A percentile compares a stretch with the other conserved stretches of the same genome.
Conservation (phyloP, 164 flowering plant genomes). For the Hamamelis virginiana region DNA sequence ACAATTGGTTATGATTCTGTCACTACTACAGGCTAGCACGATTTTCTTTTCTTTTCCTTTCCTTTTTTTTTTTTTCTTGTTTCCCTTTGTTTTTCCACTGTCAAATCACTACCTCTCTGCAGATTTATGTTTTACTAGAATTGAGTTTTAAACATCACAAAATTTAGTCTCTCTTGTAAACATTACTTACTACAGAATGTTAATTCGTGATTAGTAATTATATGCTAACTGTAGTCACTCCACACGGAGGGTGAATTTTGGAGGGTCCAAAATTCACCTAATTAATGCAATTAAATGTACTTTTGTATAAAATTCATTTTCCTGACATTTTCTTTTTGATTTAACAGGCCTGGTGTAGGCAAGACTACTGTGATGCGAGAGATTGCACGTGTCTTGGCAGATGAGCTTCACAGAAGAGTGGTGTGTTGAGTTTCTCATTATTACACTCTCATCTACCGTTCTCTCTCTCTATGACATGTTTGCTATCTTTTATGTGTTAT, state of each 20-base stretch:
- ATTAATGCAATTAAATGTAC: background rate
- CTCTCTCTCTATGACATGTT: conserved; percentile 1
- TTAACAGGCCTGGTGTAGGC: conserved; percentile 70
- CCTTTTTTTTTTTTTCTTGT: too few relatives aligned
- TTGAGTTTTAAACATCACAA: background rate
- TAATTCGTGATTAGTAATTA: background rate
- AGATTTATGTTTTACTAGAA: background rate
- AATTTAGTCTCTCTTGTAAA: background rate
- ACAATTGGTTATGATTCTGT: too few relatives aligned
- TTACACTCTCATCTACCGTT: background rate
- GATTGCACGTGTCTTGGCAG: conserved; percentile 65
- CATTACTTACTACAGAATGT: background rate
- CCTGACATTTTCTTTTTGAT: background rate
- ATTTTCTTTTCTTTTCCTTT: too few relatives aligned
- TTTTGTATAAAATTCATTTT: background rate
- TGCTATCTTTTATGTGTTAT: background rate
- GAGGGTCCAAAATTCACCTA: background rate
- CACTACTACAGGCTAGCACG: too few relatives aligned
- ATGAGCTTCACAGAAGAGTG: conserved; percentile 72
- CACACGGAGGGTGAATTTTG: background rate
- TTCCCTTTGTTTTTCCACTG: background rate
- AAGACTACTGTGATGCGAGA: conserved; percentile 79
- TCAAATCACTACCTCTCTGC: background rate
- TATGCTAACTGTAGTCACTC: background rate
- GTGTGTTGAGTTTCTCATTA: conserved; percentile 25